Base-by-base conservation (phyloP, 2,329 filamentous ascomycete species). In the Polychaeton citri region DNA sequence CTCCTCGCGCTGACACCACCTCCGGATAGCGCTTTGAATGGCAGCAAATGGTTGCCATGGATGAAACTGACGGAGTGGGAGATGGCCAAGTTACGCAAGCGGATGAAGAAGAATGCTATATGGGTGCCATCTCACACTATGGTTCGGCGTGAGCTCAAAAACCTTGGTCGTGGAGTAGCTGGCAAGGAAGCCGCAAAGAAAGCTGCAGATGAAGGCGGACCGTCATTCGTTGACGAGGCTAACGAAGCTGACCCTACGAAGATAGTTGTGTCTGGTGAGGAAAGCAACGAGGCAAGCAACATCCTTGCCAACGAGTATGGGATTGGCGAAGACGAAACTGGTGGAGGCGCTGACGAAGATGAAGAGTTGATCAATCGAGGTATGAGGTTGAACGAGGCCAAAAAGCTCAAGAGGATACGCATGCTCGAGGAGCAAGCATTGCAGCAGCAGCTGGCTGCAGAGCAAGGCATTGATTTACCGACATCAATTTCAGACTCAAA, bases 91-190 rank as follows among this genome's bases (percentile, higher is more conserved):
- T 66, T 90, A 6, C 68, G 83, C 41, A 90, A 90, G 60, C 71
- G 80, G 13, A 90, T 90, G 83, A 90, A 90, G 70, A 90, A 90
- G 67, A 90, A 90, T 51, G 80, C 82, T 0, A 78, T 82, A 4
- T 90, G 83, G 83, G 77, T 74, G 2, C 83, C 83, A 0, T 87
- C 81, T 43, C 80, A 84, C 48, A 87, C 83, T 0, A 90, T 90
- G 83, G 82, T 88, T 43, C 74, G 80, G 12, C 69, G 82, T 19
- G 82, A 88, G 57, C 70, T 90, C 1, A 81, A 81, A 53, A 66
- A 67, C 15, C 68, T 84, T 13, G 77, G 77, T 1, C 76, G 83
- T 35, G 66, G 65, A 19, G 47, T 55, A 20, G 51, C 50, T 32
- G 59, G 57, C 37, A 68, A 62, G 42, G 61, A 66, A 30, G 49